Conservation (phyloP, 352 stramenopile genomes). For the Pythium periplocum region DNA sequence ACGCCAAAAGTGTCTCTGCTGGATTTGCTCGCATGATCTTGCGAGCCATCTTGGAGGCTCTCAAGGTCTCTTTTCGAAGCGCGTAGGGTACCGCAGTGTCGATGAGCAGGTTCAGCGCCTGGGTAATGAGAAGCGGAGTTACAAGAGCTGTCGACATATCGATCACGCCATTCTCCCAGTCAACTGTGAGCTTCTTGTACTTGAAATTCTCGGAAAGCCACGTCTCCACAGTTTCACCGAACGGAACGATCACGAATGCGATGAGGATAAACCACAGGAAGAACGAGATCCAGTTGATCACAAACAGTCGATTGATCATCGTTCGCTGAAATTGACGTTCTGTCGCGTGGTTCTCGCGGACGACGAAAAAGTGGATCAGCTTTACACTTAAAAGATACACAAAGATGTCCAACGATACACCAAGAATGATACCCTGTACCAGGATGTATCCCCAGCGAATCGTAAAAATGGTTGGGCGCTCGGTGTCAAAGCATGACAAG, state of each 20-base stretch:
- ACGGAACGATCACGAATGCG: slow-evolving; percentile 84
- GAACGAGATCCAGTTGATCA: slow-evolving; percentile 89
- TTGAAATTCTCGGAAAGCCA: slow-evolving; percentile 77
- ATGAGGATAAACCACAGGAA: slow-evolving; percentile 89
- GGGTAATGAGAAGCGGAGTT: slow-evolving; percentile 78
- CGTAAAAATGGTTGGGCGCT: slow-evolving; percentile 64
- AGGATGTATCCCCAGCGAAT: slow-evolving; percentile 83
- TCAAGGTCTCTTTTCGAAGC: slow-evolving; percentile 57
- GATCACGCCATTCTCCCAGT: slow-evolving; percentile 82
- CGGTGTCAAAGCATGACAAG: slow-evolving; percentile 79
- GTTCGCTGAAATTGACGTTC: slow-evolving; percentile 78
- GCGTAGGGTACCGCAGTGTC: slow-evolving; percentile 69
- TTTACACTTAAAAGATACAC: slow-evolving; percentile 83
- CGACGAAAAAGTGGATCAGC: slow-evolving; percentile 77
- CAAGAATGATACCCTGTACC: slow-evolving; percentile 72
- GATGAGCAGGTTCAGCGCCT: slow-evolving; percentile 81
- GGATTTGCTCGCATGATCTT: slow-evolving; percentile 82
- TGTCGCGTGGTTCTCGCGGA: slow-evolving; percentile 77
- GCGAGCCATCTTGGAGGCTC: slow-evolving; percentile 66
- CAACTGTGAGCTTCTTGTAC: slow-evolving; percentile 76
- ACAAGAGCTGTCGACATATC: slow-evolving; percentile 86
- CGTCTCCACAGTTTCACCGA: slow-evolving; percentile 70
- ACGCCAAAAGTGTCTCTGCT: slow-evolving; percentile 68
- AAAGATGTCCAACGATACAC: slow-evolving; percentile 79
- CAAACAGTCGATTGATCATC: slow-evolving; percentile 83